These are phyloP conservation scores for Fusarium papillatum DNA, from an alignment of 2,329 filamentous ascomycete species.

Conservation along the genomic window DNA sequence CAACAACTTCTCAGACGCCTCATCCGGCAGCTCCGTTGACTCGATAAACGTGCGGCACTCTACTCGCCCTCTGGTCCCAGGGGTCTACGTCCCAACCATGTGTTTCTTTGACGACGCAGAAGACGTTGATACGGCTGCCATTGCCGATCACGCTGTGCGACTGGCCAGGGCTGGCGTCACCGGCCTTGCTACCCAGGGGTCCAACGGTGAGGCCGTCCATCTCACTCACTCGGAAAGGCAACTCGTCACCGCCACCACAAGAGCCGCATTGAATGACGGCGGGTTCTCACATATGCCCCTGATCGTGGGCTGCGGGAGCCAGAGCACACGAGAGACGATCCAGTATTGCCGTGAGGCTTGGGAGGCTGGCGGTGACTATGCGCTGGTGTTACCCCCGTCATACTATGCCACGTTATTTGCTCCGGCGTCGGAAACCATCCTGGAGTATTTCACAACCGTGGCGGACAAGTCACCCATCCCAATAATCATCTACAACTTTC, in stretches of 20 bases:
- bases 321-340: conserved; percentile 81
- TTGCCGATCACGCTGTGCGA: conserved; percentile 72
- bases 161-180: conserved; percentile 82
- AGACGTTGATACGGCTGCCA: conserved; percentile 74
- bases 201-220: conserved; percentile 87
- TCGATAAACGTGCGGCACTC: conserved; percentile 50
- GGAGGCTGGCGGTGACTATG: conserved; percentile 79
- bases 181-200: conserved; percentile 83
- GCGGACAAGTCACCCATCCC: conserved; percentile 74
- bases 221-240: conserved; percentile 79
- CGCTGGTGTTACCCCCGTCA: conserved; percentile 80
- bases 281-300: conserved; percentile 77
- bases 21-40: conserved; percentile 56
- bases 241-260: conserved; percentile 77
- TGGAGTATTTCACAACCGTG: conserved; percentile 76
- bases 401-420: conserved; percentile 81
- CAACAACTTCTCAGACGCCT: conserved; percentile 46
- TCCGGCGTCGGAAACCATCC: conserved; percentile 62
- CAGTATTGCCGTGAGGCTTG: conserved; percentile 78
- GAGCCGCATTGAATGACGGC: conserved; percentile 74
- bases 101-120: conserved; percentile 80
- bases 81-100: conserved; percentile 81
- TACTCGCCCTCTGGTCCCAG: conserved; percentile 58
- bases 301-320: conserved; percentile 81
- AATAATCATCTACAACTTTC: conserved; percentile 79